Evolutionary conservation across 768 basidiomycete species (phyloP).

Genomic region (Daedaleopsis sinensis): DNA sequence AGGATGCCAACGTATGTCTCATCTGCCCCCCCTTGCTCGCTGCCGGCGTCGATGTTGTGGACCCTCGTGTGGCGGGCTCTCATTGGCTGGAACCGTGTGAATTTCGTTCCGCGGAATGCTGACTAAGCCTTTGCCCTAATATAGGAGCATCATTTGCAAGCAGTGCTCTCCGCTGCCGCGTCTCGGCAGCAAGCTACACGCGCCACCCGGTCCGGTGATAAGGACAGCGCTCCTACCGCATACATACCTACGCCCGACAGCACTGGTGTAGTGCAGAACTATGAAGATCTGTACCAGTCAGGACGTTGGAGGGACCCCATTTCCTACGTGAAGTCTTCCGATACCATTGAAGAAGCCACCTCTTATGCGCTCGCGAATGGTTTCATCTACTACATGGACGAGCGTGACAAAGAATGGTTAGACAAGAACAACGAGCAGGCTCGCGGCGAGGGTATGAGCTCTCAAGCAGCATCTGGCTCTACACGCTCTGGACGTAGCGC

Average conservation of each 20-base stretch:
- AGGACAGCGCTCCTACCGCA: conserved; percentile 50
- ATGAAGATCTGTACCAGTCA: conserved; percentile 73
- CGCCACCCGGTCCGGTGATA: conserved; percentile 39
- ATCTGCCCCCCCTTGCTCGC: conserved; percentile 37
- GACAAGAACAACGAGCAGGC: conserved; percentile 89
- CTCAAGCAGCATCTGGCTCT: conserved; percentile 62
- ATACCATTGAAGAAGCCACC: conserved; percentile 81
- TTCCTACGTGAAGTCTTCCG: conserved; percentile 79
- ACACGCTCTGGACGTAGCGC: conserved; percentile 67
- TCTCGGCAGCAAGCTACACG: conserved; percentile 46
- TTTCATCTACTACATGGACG: conserved; percentile 93
- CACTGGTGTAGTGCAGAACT: conserved; percentile 77
- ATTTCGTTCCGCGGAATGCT: conserved; percentile 53
- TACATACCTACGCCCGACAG: conserved; percentile 95
- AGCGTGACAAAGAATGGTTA: conserved; percentile 94
- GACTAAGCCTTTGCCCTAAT: conserved; percentile 42
- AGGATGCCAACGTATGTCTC: conserved; percentile 80
- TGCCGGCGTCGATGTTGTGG: conserved; percentile 46
- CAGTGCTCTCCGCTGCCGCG: conserved; percentile 57
- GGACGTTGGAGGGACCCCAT: conserved; percentile 75
- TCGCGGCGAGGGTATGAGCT: conserved; percentile 82
- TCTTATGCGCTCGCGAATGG: conserved; percentile 66
- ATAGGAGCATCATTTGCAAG: conserved; percentile 63
- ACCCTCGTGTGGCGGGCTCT: conserved; percentile 43
- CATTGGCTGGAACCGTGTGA: conserved; percentile 52